These are phyloP conservation scores for Auricularia sp. DNA, from an alignment of 768 basidiomycete genomes.

Conservation along the genomic window DNA sequence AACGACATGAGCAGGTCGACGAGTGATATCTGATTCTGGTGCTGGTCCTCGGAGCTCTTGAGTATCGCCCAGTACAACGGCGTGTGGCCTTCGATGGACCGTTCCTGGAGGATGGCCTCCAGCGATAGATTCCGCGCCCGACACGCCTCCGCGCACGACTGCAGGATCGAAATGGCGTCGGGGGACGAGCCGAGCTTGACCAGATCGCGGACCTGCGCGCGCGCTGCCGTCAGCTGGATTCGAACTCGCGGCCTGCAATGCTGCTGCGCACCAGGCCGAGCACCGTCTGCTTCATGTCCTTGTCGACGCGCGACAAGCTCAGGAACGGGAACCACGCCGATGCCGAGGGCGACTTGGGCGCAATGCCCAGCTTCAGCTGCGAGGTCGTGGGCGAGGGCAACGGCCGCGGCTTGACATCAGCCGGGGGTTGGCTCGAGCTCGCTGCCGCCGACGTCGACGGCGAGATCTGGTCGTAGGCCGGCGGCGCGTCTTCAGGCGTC, in stretches of 20 bases:
- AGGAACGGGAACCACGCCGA: background rate
- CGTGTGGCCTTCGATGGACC: constrained; percentile 51
- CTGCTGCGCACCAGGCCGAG: constrained; percentile 33
- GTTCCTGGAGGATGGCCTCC: constrained; percentile 45
- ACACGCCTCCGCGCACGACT: constrained; percentile 57
- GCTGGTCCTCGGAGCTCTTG: constrained; percentile 34
- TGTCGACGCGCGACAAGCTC: constrained; percentile 20
- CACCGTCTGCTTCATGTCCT: constrained; percentile 46
- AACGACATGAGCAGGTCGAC: constrained; percentile 46
- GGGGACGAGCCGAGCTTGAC: constrained; percentile 20
- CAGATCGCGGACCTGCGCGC: constrained; percentile 27
- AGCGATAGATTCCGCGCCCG: constrained; percentile 38
- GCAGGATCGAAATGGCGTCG: constrained; percentile 35
- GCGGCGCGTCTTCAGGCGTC: background rate
- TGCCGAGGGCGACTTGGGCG: background rate
- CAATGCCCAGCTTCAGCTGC: background rate
- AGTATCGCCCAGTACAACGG: constrained; percentile 69
- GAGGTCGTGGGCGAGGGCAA: too few species aligned
- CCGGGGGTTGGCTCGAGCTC: too few species aligned
- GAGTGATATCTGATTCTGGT: constrained; percentile 24
- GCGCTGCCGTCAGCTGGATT: too few species aligned
- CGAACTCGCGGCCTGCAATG: too few species aligned
- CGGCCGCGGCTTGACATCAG: too few species aligned
- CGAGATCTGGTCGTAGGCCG: background rate
- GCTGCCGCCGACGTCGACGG: background rate